A percentile compares a stretch with the other conserved stretches of the same genome.
phyloP scores from a whole-genome alignment of 257 asterid genomes.

The Primulina huaijiensis region DNA sequence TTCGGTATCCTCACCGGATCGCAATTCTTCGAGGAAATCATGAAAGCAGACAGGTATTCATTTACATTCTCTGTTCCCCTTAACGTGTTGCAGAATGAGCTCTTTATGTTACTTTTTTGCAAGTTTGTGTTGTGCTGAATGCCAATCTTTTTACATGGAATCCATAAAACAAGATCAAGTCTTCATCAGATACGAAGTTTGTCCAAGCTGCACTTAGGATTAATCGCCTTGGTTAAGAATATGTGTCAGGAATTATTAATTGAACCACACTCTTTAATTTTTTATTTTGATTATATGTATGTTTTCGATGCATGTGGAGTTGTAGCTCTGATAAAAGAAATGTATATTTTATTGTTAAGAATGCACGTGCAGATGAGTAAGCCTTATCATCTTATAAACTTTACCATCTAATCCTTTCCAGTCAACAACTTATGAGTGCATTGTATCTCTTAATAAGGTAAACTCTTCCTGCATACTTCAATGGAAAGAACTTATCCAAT shows the following conservation, averaged over 20 bases:
- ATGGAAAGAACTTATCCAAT: no score
- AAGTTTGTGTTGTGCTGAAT: background rate
- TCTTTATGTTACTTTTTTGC: background rate
- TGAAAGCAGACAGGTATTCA: conserved; percentile 64
- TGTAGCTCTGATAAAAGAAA: background rate
- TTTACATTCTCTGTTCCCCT: background rate
- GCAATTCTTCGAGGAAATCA: conserved; percentile 78
- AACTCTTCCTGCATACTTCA: background rate
- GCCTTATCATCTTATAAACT: background rate
- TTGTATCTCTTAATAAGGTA: background rate
- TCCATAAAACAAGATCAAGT: background rate
- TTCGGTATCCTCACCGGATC: conserved; percentile 67
- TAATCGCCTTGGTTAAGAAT: no score
- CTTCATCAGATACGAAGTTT: background rate
- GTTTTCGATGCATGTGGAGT: background rate
- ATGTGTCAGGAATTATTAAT: background rate
- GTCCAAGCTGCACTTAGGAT: background rate
- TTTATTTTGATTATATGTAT: background rate
- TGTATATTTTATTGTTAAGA: background rate
- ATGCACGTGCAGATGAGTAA: background rate
- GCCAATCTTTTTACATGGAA: background rate
- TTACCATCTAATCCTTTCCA: background rate
- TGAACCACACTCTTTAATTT: no score
- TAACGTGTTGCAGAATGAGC: background rate
- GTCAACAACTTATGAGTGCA: background rate